phyloP scores from a whole-genome alignment of 768 basidiomycete species.

The Terana coerulea region DNA sequence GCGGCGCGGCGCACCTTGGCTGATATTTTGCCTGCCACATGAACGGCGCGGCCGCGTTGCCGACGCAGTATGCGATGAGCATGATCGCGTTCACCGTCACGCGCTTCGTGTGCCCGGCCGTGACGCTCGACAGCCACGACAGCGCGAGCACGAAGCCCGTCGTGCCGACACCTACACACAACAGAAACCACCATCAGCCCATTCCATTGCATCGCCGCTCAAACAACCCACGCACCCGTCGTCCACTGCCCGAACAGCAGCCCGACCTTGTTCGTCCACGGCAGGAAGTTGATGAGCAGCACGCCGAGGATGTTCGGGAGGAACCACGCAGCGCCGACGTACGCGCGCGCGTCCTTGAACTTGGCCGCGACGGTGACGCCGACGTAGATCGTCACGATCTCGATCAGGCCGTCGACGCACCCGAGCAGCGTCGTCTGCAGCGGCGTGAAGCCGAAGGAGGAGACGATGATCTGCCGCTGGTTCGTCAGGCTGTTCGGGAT shows the following conservation, averaged over 20 bases:
- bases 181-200: neutral
- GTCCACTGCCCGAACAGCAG: slow-evolving; percentile 56
- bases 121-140: slow-evolving; percentile 63
- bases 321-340: slow-evolving; percentile 55
- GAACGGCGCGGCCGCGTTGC: slow-evolving; percentile 68
- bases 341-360: slow-evolving; percentile 57
- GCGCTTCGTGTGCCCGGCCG: slow-evolving; percentile 69
- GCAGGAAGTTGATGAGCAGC: slow-evolving; percentile 59
- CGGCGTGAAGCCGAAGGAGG: slow-evolving; percentile 59
- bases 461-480: slow-evolving; percentile 60
- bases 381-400: slow-evolving; percentile 67
- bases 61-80: slow-evolving; percentile 64
- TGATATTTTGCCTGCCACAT: slow-evolving; percentile 73
- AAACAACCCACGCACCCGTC: slow-evolving; percentile 35
- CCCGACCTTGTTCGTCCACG: slow-evolving; percentile 63
- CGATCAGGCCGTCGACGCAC: slow-evolving; percentile 61
- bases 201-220: neutral
- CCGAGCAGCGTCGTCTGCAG: slow-evolving; percentile 68
- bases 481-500: slow-evolving; percentile 67
- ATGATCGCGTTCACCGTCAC: slow-evolving; percentile 71
- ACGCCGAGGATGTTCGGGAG: slow-evolving; percentile 64
- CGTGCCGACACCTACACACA: slow-evolving; percentile 39
- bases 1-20: too few relatives aligned
- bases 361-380: slow-evolving; percentile 58
- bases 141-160: slow-evolving; percentile 60